Evolutionary conservation across 192 early-diverging fungal species (phyloP), one percentile per base, ranked within the genome.

Genomic region (Obelidium mucronatum): DNA sequence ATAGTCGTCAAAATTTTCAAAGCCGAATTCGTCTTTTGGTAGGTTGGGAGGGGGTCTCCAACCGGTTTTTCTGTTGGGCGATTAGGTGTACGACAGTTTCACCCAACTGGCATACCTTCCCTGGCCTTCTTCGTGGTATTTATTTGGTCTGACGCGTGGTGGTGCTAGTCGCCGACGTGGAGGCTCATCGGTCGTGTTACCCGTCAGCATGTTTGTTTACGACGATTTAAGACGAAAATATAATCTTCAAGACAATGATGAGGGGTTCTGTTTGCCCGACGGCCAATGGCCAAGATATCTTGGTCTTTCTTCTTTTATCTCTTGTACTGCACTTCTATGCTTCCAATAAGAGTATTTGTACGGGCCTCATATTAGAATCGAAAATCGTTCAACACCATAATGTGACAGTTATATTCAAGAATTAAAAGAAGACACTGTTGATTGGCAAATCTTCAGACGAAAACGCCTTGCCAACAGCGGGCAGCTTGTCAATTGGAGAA

Each of bases 51-150:
- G 70, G 13, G 37, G 42, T 26, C 17, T n/a, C 72, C 72, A 74
- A 17, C 72, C 72, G 15, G 72, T 74, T 33, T 74, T 74, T 19
- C 72, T 74, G 60, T 40, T 19, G 62, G 8, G 48, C 8, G 8
- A 22, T 8, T 51, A 22, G 22, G 48, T 13, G 8, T 22, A 51
- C 48, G 11, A n/a, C n/a, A n/a, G n/a, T n/a, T n/a, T n/a, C n/a
- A n/a, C n/a, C n/a, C n/a, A n/a, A n/a, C n/a, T n/a, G n/a, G n/a
- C 48, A 22, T 13, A 51, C 48, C 48, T 51, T 51, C 48, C 48
- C 22, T 22, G 48, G 11, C 22, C 48, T 8, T 22, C 48, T 13
- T 13, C 8, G 11, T 13, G 8, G 48, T 51, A 51, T 51, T 22
- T 8, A 22, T 51, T 51, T 8, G 22, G 11, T 22, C 22, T 51